Evolutionary conservation across 108 stramenopile species (phyloP), one percentile per base, ranked within the genome.

Genomic region (Nitzschia palea): DNA sequence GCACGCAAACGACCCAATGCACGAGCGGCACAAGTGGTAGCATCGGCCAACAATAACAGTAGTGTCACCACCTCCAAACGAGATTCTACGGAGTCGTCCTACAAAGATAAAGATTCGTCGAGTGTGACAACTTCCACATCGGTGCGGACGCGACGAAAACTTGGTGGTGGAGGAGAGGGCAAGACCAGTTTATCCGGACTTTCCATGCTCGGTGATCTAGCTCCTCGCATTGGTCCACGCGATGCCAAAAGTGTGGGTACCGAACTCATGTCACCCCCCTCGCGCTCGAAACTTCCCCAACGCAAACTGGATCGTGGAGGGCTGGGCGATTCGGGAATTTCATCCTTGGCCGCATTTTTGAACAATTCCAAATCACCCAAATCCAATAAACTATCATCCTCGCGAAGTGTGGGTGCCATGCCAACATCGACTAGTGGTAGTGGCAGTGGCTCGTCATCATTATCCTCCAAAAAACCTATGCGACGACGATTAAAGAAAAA

Each of bases 191-290:
- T 37, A 14, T 17, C 59, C 2, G 59, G 59, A 18, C 59, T 60
- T 25, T 60, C 59, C 36, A 60, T 60, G 59, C 25, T 60, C 2
- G 59, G 43, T 60, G 59, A 60, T 34, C 20, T 60, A 34, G 25
- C 12, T 42, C 59, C 59, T 6, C 30, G 33, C 15, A 36, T 36
- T 42, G 55, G 55, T 4, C 55, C 55, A 1, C 30, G 55, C 2
- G 59, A 60, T 22, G 22, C 59, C 37, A 37, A 25, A 12, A 60
- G 59, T 60, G 59, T 60, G 15, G 59, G 59, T 8, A 36, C 59
- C 1, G 59, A 42, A 22, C 14, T 60, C 15, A 15, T 34, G 2
- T 60, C 59, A 12, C 59, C 59, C 1, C 35, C 47, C 9, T 10
- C 17, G 9, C 47, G 47, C 18, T 48, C 37, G 10, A 40, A 40